A percentile compares a stretch with the other conserved stretches of the same genome.
phyloP scores from a whole-genome alignment of 495 filamentous ascomycete species.

The Aspergillus sclerotiicarbonarius region DNA sequence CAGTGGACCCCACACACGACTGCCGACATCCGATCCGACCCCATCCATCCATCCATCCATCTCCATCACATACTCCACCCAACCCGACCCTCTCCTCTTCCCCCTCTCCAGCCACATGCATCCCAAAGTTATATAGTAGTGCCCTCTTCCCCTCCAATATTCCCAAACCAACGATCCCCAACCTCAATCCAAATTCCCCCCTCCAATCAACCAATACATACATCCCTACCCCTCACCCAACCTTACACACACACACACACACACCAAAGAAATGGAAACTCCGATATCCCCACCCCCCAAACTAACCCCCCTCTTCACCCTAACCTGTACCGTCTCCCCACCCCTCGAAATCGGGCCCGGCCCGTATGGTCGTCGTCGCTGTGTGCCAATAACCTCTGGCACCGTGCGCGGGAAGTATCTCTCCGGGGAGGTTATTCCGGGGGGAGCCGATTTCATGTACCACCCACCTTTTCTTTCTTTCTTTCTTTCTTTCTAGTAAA shows the following conservation, averaged over 20 bases:
- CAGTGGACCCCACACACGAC: background rate
- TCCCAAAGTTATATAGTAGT: background rate
- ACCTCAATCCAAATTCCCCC: too few relatives aligned
- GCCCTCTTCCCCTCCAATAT: background rate
- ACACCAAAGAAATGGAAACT: slow-evolving; percentile 22
- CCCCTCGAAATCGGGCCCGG: slow-evolving; percentile 32
- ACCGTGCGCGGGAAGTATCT: slow-evolving; percentile 24
- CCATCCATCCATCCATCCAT: too few relatives aligned
- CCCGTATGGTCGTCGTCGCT: slow-evolving; percentile 30
- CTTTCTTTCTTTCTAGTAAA: background rate
- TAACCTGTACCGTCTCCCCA: slow-evolving; percentile 27
- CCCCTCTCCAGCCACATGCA: background rate
- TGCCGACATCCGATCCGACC: background rate
- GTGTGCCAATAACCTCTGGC: slow-evolving; percentile 28
- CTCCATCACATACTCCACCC: background rate
- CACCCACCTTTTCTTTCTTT: background rate
- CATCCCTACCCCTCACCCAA: background rate
- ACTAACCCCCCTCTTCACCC: slow-evolving; percentile 30
- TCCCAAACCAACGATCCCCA: background rate
- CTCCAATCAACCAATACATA: too few relatives aligned
- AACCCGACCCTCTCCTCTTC: too few relatives aligned
- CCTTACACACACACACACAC: too few relatives aligned
- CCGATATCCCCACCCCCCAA: slow-evolving; percentile 26
- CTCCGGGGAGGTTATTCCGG: slow-evolving; percentile 28
- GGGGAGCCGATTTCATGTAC: slow-evolving; percentile 34